Base-by-base conservation (phyloP, 768 basidiomycete genomes). In the Pulveroboletus ravenelii region DNA sequence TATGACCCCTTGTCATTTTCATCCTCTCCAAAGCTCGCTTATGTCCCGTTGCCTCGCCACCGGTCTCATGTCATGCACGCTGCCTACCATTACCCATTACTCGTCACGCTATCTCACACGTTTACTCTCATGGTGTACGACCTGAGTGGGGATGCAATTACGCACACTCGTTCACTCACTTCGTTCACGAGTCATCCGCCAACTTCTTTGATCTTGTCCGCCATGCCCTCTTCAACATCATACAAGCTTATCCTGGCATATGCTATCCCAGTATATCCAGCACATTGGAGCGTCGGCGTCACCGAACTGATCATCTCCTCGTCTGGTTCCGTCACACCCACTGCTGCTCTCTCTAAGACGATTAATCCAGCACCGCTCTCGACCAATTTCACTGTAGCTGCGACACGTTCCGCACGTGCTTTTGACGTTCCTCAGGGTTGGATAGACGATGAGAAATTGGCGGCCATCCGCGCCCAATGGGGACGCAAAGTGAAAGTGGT, bases 181-280 rank as follows among this genome's bases (percentile, higher is more conserved):
- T 87, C 88, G 1, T 90, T 86, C 67, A 85, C 86, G 9, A 88
- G 87, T 3, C 84, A 83, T 64, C 86, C 87, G 1, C 89, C 90
- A 2, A 79, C 82, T 4, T 90, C 88, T 5, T 69, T 92, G n/a
- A 79, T 89, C n/a, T 70, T 92, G 41, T 87, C 89, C 20, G 73
- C 77, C 20, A 45, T 68, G 53, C 79, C 80, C 20, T 75, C 82
- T 15, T 60, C 78, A 10, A 63, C 70, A 10, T 77, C 71, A 27
- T 92, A 87, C 70, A 90, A 84, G 62, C 76, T 92, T 45, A 72
- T 91, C 25, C 67, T 92, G 57, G 80, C 84, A 15, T 89, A 90
- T 67, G 74, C 87, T 17, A 73, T 82, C 32, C 88, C 87, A 29
- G 84, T 92, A 38, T 91, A 87, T 63, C 89, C 89, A 4, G 73